phyloP scores from a whole-genome alignment of 2,329 filamentous ascomycete genomes.

The Westerdykella ornata region DNA sequence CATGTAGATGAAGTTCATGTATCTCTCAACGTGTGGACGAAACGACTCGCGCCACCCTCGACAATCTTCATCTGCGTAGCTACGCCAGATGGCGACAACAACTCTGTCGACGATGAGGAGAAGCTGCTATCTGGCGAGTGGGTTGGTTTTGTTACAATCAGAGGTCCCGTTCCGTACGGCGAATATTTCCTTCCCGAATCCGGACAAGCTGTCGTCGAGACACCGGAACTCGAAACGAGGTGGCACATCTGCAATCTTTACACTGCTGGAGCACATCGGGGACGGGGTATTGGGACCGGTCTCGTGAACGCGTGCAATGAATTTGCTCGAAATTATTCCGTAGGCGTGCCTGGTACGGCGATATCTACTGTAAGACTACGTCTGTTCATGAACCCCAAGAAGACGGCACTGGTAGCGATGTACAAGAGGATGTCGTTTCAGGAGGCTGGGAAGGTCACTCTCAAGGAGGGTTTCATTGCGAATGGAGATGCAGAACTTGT shows the following conservation, averaged over 20 bases:
- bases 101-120: constrained; percentile 4
- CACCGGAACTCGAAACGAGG: constrained; percentile 9
- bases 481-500: constrained; percentile 13
- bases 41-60: constrained; percentile 5
- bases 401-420: constrained; percentile 6
- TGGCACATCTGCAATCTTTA: constrained; percentile 19
- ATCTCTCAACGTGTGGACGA: constrained; percentile 10
- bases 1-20: constrained; percentile 10
- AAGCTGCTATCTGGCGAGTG: constrained; percentile 12
- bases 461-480: constrained; percentile 7
- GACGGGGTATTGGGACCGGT: constrained; percentile 8
- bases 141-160: constrained; percentile 13
- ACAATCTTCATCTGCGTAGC: constrained; percentile 6
- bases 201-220: constrained; percentile 6
- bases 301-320: constrained; percentile 7
- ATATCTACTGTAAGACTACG: constrained; percentile 8
- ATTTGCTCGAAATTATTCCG: background rate
- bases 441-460: constrained; percentile 7
- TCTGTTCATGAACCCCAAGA: constrained; percentile 10
- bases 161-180: constrained; percentile 11
- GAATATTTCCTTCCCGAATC: constrained; percentile 14
- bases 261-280: constrained; percentile 10
- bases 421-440: constrained; percentile 14
- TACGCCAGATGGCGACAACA: background rate
- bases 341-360: background rate